Percentiles rank a stretch among this genome's conserved stretches.
Conservation (phyloP, 1,284 basidiomycete genomes). For the Ganoderma lingzhi region DNA sequence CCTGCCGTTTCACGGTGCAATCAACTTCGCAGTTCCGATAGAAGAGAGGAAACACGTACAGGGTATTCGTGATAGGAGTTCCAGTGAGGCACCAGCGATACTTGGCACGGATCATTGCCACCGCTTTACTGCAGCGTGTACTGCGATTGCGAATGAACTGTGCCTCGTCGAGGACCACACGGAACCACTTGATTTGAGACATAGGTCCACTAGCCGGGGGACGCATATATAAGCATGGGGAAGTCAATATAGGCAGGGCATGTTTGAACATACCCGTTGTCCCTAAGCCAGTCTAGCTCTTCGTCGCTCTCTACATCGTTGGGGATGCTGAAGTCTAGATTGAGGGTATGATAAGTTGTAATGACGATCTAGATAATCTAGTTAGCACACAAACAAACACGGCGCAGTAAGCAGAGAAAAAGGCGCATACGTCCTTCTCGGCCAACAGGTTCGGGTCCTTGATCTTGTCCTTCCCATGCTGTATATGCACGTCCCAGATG, state of each 20-base stretch:
- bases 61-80: conserved; percentile 73
- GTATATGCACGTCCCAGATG: conserved; percentile 69
- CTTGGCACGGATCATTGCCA: conserved; percentile 63
- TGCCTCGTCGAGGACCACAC: conserved; percentile 73
- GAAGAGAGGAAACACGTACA: conserved; percentile 50
- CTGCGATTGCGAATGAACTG: conserved; percentile 75
- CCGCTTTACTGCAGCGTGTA: conserved; percentile 63
- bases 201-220: conserved; percentile 55
- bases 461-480: conserved; percentile 73
- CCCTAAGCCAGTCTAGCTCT: conserved; percentile 54
- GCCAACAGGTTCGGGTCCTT: conserved; percentile 54
- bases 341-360: conserved; percentile 74
- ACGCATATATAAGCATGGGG: neutral
- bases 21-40: neutral
- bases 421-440: conserved; percentile 59
- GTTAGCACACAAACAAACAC: conserved; percentile 3
- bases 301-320: conserved; percentile 52
- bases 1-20: conserved; percentile 41
- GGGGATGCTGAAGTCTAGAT: conserved; percentile 60
- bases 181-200: conserved; percentile 63
- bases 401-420: conserved; percentile 7
- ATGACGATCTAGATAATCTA: conserved; percentile 60
- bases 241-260: conserved; percentile 11
- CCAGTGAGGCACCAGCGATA: conserved; percentile 79
- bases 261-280: conserved; percentile 52